phyloP scores from a whole-genome alignment of 2,329 filamentous ascomycete species.

The Cladobotryum mycophilum region DNA sequence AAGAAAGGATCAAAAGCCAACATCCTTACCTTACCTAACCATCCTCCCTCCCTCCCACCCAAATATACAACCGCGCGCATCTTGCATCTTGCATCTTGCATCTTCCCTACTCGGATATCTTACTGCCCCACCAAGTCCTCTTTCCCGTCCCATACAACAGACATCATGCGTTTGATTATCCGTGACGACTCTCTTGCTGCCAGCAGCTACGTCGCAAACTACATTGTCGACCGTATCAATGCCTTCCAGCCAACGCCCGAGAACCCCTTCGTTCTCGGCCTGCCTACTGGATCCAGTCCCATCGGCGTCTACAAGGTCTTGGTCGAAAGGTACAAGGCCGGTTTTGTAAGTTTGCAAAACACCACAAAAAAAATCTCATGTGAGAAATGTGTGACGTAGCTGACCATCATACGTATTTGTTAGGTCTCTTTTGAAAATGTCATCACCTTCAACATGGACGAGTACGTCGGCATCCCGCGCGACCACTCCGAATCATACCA shows the following conservation, averaged over 20 bases:
- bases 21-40: background rate
- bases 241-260: conserved; percentile 64
- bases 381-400: background rate
- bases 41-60: background rate
- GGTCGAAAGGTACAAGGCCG: conserved; percentile 63
- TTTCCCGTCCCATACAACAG: conserved; percentile 12
- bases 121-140: conserved; percentile 14
- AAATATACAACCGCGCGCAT: no score
- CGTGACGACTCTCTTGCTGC: conserved; percentile 63
- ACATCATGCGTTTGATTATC: conserved; percentile 73
- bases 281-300: conserved; percentile 78
- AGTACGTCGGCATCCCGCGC: conserved; percentile 77
- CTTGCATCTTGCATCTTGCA: no score
- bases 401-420: conserved; percentile 9
- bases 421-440: conserved; percentile 82
- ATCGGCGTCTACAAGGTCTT: conserved; percentile 71
- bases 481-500: conserved; percentile 84
- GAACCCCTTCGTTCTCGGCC: conserved; percentile 73
- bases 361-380: background rate
- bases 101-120: no score
- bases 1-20: background rate
- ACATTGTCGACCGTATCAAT: conserved; percentile 77
- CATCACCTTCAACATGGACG: conserved; percentile 91
- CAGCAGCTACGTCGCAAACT: conserved; percentile 72
- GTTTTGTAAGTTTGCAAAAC: conserved; percentile 47